These are phyloP conservation scores for Talaromyces proteolyticus DNA, from an alignment of 495 filamentous ascomycete species.

Conservation along the genomic window DNA sequence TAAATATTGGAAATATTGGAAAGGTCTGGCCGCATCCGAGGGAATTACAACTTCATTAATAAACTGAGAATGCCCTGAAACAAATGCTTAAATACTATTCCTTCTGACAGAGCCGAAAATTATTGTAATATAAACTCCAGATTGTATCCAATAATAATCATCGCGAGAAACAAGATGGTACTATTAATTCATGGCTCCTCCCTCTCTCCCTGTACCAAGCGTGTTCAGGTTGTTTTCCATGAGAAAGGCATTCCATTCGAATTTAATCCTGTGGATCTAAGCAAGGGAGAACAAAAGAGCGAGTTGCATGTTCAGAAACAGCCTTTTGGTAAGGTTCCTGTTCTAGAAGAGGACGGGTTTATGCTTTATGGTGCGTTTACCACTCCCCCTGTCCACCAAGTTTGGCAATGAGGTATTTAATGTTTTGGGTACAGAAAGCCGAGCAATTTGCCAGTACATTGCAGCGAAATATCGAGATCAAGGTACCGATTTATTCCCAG, in stretches of 20 bases:
- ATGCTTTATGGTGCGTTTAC: neutral
- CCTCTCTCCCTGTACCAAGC: neutral
- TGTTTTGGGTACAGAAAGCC: neutral
- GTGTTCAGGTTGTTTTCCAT: neutral
- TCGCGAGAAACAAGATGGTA: neutral
- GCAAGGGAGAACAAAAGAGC: neutral
- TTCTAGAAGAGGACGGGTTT: neutral
- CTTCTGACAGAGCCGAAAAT: too few species aligned
- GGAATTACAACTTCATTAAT: too few species aligned
- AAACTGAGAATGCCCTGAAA: too few species aligned
- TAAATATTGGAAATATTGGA: too few species aligned
- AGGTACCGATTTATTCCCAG: neutral
- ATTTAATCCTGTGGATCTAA: neutral
- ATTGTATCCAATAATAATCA: too few species aligned
- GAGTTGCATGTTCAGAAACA: neutral
- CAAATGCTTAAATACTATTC: too few species aligned
- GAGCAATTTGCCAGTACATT: neutral
- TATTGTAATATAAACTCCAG: too few species aligned
- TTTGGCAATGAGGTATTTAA: too few species aligned
- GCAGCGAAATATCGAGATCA: neutral
- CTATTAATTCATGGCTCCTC: neutral
- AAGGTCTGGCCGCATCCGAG: too few species aligned
- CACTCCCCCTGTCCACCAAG: too few species aligned
- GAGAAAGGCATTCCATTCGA: neutral
- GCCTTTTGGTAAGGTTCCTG: neutral